Conservation (phyloP, 768 basidiomycete genomes). For the Hebeloma cylindrosporum region DNA sequence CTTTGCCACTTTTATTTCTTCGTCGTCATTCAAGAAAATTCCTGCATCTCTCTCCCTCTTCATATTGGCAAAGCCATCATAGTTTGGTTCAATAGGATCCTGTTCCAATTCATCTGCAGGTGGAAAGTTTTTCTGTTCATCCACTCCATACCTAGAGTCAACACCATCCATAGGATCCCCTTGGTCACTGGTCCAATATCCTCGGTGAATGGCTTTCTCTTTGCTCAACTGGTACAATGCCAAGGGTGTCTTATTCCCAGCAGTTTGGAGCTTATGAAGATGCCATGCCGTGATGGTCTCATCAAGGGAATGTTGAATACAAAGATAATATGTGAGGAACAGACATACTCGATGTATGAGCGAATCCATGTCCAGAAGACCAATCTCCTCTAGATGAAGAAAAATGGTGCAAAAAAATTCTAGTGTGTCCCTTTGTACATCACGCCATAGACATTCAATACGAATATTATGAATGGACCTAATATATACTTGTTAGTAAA, state of each 20-base stretch:
- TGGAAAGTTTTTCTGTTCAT: conserved; percentile 6
- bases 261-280: conserved; percentile 10
- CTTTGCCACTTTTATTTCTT: conserved; percentile 3
- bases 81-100: neutral
- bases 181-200: conserved; percentile 14
- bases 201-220: conserved; percentile 4
- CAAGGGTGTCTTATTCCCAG: conserved; percentile 9
- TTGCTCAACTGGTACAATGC: conserved; percentile 11
- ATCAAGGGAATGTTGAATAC: conserved; percentile 10
- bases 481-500: conserved; percentile 4
- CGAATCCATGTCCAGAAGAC: conserved; percentile 22
- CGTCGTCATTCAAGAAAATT: conserved; percentile 9
- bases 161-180: conserved; percentile 5
- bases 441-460: conserved; percentile 13
- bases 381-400: conserved; percentile 23
- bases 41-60: neutral
- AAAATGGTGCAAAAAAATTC: conserved; percentile 30
- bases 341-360: conserved; percentile 9
- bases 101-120: conserved; percentile 6
- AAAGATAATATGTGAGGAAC: conserved; percentile 6
- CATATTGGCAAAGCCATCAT: neutral
- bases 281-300: conserved; percentile 12
- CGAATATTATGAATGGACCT: conserved; percentile 20
- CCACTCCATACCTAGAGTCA: conserved; percentile 1
- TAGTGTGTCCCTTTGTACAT: conserved; percentile 27